Evolutionary conservation across 2,329 filamentous ascomycete genomes (phyloP).

Genomic region (Ophiostoma montium): DNA sequence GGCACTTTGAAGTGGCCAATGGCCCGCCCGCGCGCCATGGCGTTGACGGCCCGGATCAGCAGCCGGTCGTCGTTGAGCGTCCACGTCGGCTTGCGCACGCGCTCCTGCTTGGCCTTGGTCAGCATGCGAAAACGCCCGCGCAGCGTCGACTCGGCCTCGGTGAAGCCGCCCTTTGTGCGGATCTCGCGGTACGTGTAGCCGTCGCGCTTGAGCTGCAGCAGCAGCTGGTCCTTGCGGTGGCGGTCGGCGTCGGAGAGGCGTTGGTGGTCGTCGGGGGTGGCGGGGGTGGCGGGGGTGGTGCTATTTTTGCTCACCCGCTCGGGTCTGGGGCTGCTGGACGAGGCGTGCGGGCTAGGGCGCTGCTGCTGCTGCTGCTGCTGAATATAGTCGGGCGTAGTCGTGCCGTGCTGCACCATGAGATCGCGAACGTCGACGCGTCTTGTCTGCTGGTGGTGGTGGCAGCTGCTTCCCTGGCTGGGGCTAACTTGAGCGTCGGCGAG

Average conservation of each 20-base stretch:
- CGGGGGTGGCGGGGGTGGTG: not conserved
- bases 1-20: conserved; percentile 27
- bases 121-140: conserved; percentile 52
- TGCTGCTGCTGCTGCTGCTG: too few species aligned
- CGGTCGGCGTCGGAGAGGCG: not conserved
- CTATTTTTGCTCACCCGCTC: too few species aligned
- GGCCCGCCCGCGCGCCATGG: conserved; percentile 17
- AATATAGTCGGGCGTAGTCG: too few species aligned
- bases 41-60: conserved; percentile 28
- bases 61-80: conserved; percentile 36
- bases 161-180: conserved; percentile 36
- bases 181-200: conserved; percentile 56
- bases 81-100: conserved; percentile 56
- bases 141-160: conserved; percentile 57
- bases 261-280: not conserved
- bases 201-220: conserved; percentile 37
- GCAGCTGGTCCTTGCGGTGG: conserved; percentile 29
- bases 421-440: too few species aligned
- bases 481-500: not conserved
- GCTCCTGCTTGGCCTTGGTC: conserved; percentile 46
- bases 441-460: not conserved
- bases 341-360: too few species aligned
- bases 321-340: too few species aligned
- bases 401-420: too few species aligned
- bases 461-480: not conserved